phyloP scores from a whole-genome alignment of 768 basidiomycete genomes.

The Coprinopsis strossmayeri region DNA sequence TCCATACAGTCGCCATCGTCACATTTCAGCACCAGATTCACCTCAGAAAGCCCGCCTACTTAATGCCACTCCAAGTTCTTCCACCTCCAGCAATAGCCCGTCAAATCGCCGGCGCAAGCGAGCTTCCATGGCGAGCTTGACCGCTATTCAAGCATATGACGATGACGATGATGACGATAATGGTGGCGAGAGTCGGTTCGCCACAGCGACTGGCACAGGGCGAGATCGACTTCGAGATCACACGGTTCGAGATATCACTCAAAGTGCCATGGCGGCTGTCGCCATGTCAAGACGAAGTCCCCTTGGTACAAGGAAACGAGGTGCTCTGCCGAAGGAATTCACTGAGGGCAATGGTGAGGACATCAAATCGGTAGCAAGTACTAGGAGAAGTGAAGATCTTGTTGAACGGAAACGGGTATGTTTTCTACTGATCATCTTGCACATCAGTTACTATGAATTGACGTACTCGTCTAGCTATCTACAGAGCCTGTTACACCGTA shows the following conservation, averaged over 20 bases:
- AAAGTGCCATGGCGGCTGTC: slow-evolving; percentile 56
- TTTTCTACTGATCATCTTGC: not conserved
- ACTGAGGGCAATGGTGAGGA: slow-evolving; percentile 23
- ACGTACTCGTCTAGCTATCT: slow-evolving; percentile 17
- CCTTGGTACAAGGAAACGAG: slow-evolving; percentile 29
- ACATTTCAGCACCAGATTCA: slow-evolving; percentile 25
- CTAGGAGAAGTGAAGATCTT: slow-evolving; percentile 11
- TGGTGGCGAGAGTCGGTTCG: slow-evolving; percentile 8
- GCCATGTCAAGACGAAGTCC: slow-evolving; percentile 51
- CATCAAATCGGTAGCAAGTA: slow-evolving; percentile 3
- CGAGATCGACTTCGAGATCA: slow-evolving; percentile 20
- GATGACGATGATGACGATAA: slow-evolving; percentile 22
- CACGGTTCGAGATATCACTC: slow-evolving; percentile 33
- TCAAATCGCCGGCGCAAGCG: slow-evolving; percentile 22
- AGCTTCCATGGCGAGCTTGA: slow-evolving; percentile 21
- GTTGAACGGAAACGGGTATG: not conserved
- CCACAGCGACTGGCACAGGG: slow-evolving; percentile 16
- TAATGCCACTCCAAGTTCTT: slow-evolving; percentile 15
- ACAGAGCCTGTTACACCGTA: slow-evolving; percentile 36
- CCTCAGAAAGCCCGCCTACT: slow-evolving; percentile 25
- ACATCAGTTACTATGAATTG: not conserved
- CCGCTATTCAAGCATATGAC: slow-evolving; percentile 18
- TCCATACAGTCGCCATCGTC: slow-evolving; percentile 14
- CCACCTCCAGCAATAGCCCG: slow-evolving; percentile 21
- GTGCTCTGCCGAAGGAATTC: slow-evolving; percentile 37